Evolutionary conservation across 2,329 filamentous ascomycete genomes (phyloP), one percentile per base, ranked within the genome.

Genomic region (Emmonsiellopsis sp.): DNA sequence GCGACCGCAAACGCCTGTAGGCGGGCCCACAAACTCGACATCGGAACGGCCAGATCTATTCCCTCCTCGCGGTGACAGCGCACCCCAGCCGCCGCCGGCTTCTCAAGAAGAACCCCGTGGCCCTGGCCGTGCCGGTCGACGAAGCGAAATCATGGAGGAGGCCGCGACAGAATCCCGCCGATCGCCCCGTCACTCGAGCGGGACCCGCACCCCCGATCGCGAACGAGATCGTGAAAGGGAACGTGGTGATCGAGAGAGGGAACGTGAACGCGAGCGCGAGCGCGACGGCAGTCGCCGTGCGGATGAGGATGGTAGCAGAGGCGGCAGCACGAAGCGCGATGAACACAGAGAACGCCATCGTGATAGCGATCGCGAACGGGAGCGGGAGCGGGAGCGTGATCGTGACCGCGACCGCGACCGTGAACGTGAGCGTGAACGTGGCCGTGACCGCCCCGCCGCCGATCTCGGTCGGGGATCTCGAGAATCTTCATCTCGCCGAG

Each of bases 61-160:
- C 52, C 59, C 64, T 9, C 53, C 58, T 37, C 60, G 63, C 7
- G 54, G 62, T 4, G 60, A 64, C 26, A 65, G 60, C 13, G 48
- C 57, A 15, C 54, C 62, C 49, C 58, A 54, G 30, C 53, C 60
- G 15, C 57, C 59, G 40, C 53, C 58, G 8, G 61, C 64, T 34
- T 61, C 61, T 2, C 67, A 68, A 20, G 62, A 60, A 34, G 63
- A 61, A 47, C 16, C 63, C 44, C 62, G 66, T 10, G 65, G 57
- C 20, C 53, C 55, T 42, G 64, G 64, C 20, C 56, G 62, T 11
- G 55, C 58, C n/a, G 62, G 61, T 37, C 61, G 65, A 46, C 61
- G 70, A 50, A 62, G 61, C 38, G 70, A 73, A 38, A 50, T 67
- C 13, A 52, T 67, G 6, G 70, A 71, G 20, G 69, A 73, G 31